Evolutionary conservation across 495 filamentous ascomycete genomes (phyloP), one percentile per base, ranked within the genome.

Genomic region (Aspergillus affinis): DNA sequence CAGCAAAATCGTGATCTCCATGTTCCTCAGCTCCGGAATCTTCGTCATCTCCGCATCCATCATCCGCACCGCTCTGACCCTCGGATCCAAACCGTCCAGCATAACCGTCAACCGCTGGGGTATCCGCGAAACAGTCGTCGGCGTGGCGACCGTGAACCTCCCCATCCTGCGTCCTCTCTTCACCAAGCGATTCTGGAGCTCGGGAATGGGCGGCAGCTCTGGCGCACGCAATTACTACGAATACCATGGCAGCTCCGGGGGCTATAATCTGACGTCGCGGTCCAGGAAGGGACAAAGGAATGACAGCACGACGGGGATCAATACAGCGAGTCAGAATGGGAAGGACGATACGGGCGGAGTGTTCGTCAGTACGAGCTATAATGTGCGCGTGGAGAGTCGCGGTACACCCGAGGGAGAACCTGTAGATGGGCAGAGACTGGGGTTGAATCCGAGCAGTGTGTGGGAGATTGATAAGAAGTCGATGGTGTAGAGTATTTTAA

Each of bases 401-500:
- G 51, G 21, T 19, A 44, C 30, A n/a, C 51, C 17, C 0, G 51
- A 53, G 20, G 51, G n/a, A 8, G 15, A 36, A 13, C 36, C 51
- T 3, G 17, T n/a, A 3, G 51, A 53, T 18, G 23, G 51, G 10
- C 48, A 50, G 13, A 21, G 3, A 17, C 4, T 23, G n/a, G 27
- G 51, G 29, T 20, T 36, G 18, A n/a, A 32, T 13, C 51, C 51
- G 32, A 46, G 32, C 15, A 54, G 52, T 46, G 52, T 54, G 7
- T 54, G 52, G 52, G 52, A 54, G 32, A 54, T 54, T 26, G 52
- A 54, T 54, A 54, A 54, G 36, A 54, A 54, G 52, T 44, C 30
- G n/a, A 54, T 54, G 17, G 52, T 54, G 13, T 54, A 54, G 10
- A n/a, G n/a, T n/a, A n/a, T n/a, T n/a, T n/a, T n/a, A n/a, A n/a